These are phyloP conservation scores for Nemophila menziesii DNA, from an alignment of 257 asterid genomes.

Conservation along the genomic window DNA sequence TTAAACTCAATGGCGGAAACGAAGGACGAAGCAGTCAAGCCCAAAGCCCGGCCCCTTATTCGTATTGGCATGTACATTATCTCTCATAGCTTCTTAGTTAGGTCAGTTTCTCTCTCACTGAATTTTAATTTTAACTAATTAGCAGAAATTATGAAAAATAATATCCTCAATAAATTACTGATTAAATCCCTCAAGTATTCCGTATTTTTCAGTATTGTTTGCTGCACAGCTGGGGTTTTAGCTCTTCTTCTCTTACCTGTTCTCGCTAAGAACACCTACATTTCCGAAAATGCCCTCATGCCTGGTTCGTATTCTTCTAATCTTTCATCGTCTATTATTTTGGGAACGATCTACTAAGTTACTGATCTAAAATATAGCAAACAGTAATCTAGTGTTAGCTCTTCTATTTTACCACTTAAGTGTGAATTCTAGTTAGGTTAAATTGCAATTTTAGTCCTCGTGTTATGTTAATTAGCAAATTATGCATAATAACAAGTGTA, in stretches of 20 bases:
- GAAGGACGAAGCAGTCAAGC: constrained; percentile 23
- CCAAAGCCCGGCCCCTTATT: constrained; percentile 75
- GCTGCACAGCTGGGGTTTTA: constrained; percentile 64
- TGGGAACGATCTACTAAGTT: neutral
- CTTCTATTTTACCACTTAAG: too few species aligned
- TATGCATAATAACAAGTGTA: too few species aligned
- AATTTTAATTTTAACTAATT: neutral
- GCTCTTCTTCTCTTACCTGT: constrained; percentile 72
- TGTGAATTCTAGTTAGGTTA: too few species aligned
- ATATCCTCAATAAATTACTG: too few species aligned
- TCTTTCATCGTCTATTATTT: neutral
- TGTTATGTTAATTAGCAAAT: too few species aligned
- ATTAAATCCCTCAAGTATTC: constrained; percentile 5
- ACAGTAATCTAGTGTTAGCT: too few species aligned
- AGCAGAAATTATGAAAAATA: neutral
- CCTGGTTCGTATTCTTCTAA: constrained; percentile 51
- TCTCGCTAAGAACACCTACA: constrained; percentile 83
- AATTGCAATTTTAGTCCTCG: too few species aligned
- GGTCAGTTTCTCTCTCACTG: constrained; percentile 24
- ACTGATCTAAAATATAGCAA: too few species aligned
- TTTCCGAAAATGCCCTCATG: constrained; percentile 93
- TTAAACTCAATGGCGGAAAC: constrained; percentile 37
- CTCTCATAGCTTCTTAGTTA: constrained; percentile 53
- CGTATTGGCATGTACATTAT: constrained; percentile 68
- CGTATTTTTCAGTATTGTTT: constrained; percentile 47